Evolutionary conservation across 2,329 filamentous ascomycete genomes (phyloP).

Genomic region (Aphanocladium album): DNA sequence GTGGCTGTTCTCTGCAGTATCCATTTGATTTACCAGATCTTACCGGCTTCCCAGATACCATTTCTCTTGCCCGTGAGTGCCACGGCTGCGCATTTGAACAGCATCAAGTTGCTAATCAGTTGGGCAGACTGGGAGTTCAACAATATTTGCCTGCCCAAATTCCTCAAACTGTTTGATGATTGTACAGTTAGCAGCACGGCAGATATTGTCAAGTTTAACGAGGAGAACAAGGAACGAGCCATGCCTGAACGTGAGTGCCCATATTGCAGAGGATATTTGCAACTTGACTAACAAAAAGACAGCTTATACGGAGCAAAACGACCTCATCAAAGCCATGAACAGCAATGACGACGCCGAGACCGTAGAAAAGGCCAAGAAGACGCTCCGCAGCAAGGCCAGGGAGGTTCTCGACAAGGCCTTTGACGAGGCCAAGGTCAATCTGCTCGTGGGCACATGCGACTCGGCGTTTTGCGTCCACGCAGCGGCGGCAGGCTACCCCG

Average conservation of each 20-base stretch:
- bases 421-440: constrained; percentile 4
- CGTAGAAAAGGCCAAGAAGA: background rate
- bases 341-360: constrained; percentile 7
- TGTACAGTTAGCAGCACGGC: constrained; percentile 8
- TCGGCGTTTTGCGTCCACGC: constrained; percentile 17
- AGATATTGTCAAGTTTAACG: constrained; percentile 20
- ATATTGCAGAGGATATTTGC: background rate
- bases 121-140: constrained; percentile 21
- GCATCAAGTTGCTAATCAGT: background rate
- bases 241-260: constrained; percentile 15
- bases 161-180: constrained; percentile 17
- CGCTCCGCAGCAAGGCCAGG: constrained; percentile 5
- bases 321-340: constrained; percentile 16
- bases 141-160: constrained; percentile 16
- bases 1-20: constrained; percentile 8
- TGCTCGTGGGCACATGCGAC: constrained; percentile 14
- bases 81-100: background rate
- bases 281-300: background rate
- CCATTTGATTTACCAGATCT: constrained; percentile 3
- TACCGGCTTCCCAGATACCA: background rate
- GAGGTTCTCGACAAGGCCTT: constrained; percentile 10
- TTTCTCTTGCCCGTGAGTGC: constrained; percentile 14
- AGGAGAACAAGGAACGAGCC: constrained; percentile 18
- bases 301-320: constrained; percentile 17
- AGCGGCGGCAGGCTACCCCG: constrained; percentile 15